phyloP scores from a whole-genome alignment of 2,329 filamentous ascomycete species.

The Pleomassaria siparia region DNA sequence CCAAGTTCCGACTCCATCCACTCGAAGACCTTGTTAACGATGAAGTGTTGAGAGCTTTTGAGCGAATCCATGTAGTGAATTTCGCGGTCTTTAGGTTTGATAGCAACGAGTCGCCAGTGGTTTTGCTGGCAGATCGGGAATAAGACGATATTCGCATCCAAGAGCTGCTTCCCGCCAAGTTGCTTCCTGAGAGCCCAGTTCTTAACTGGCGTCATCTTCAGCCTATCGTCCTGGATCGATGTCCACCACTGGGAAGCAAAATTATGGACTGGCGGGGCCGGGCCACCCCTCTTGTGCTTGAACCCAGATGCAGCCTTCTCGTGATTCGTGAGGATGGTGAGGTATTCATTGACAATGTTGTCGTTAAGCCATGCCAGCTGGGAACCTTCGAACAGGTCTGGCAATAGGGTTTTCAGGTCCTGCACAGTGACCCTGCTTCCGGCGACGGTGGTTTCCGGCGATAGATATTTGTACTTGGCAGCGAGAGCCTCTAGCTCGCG shows the following conservation, averaged over 20 bases:
- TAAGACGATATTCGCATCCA: constrained; percentile 67
- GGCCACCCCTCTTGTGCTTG: constrained; percentile 57
- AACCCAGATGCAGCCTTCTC: constrained; percentile 59
- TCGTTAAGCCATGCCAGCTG: constrained; percentile 73
- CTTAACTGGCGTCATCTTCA: constrained; percentile 45
- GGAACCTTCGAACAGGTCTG: constrained; percentile 31
- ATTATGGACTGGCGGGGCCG: constrained; percentile 62
- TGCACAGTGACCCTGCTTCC: constrained; percentile 51
- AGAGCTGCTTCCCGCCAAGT: constrained; percentile 54
- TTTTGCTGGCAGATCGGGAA: constrained; percentile 64
- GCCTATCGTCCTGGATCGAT: constrained; percentile 40
- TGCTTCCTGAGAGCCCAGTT: constrained; percentile 50
- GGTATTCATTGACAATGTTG: constrained; percentile 69
- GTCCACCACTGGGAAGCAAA: constrained; percentile 64
- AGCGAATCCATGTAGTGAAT: constrained; percentile 73
- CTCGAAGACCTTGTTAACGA: constrained; percentile 31
- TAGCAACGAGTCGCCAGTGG: constrained; percentile 73
- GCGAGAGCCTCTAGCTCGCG: constrained; percentile 10
- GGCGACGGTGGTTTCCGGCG: constrained; percentile 9
- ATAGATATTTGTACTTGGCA: not conserved
- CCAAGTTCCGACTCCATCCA: constrained; percentile 63
- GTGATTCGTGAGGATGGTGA: constrained; percentile 61
- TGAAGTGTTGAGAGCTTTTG: constrained; percentile 39
- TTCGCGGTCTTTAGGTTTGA: constrained; percentile 61
- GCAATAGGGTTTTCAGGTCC: constrained; percentile 64